Evolutionary conservation across 805 yeast genomes (phyloP), one percentile per base, ranked within the genome.

Genomic region (Komagataella pseudopastoris): DNA sequence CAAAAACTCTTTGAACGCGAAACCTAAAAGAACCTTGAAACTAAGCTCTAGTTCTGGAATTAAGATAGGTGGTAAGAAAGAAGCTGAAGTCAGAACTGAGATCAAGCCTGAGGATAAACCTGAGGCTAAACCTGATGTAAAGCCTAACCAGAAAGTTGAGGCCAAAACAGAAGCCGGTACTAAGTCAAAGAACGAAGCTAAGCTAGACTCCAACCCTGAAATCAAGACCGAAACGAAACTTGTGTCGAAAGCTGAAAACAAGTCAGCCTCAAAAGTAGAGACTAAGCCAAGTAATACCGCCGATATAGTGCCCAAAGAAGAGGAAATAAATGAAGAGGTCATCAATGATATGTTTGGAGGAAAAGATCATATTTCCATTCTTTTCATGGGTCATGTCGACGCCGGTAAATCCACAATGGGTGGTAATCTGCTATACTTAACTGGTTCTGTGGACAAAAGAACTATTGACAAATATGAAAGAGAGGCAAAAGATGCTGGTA

Each of bases 381-480:
- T 93, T 59, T 93, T 93, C 71, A 93, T 93, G 98, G 99, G 99
- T 60, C 99, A 93, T 66, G 99, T 93, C 59, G 99, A 93, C 77
- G 99, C 99, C 43, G 99, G 99, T 67, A 93, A 93, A 71, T 88
- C 96, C 50, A 93, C 99, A 54, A 91, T 93, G 96, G 99, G 99
- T 67, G 99, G 99, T 72, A 93, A 93, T 71, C 74, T 93, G 59
- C 77, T 93, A 57, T 91, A 76, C 65, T 74, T 93, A 63, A 91
- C 98, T 20, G 98, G 98, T 55, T 88, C 97, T 49, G 99, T 93
- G 55, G 99, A 93, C 70, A 93, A 93, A 77, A 87, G 99, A 74
- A 91, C 97, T 18, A 93, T 93, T 58, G 99, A 93, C 60, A 93
- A 93, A 70, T 91, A 91, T 66, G 98, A 93, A 74, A 81, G 90